Evolutionary conservation across 2,329 filamentous ascomycete species (phyloP).

Genomic region (Basipetospora chlamydospora): DNA sequence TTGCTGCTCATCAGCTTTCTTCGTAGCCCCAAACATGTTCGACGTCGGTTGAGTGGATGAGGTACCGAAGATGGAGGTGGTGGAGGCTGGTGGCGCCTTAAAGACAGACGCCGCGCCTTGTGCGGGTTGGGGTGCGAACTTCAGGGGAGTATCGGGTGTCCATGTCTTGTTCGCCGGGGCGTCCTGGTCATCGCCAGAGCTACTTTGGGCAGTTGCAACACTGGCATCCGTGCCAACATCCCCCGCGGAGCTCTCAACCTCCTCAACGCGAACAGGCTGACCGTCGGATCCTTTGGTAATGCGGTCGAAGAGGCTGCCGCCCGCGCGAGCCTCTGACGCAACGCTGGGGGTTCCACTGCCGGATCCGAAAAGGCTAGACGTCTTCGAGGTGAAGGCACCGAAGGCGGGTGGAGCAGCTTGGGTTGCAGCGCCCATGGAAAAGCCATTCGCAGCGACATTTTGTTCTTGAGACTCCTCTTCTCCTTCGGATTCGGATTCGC

Average conservation of each 20-base stretch:
- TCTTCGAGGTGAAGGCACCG: conserved; percentile 17
- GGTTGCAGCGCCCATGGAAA: conserved; percentile 16
- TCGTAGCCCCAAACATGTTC: conserved; percentile 21
- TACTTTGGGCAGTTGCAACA: no score
- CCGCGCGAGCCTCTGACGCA: conserved; percentile 28
- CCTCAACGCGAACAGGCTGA: conserved; percentile 28
- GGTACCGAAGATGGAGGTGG: conserved; percentile 20
- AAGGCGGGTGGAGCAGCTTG: neutral
- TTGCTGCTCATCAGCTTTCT: no score
- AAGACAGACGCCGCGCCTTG: conserved; percentile 8
- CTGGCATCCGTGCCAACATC: conserved; percentile 13
- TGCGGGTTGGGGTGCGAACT: conserved; percentile 27
- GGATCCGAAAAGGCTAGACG: conserved; percentile 11
- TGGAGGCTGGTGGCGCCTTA: conserved; percentile 13
- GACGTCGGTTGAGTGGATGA: conserved; percentile 19
- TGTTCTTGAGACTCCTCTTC: conserved; percentile 24
- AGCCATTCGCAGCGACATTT: neutral
- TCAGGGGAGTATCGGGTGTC: conserved; percentile 36
- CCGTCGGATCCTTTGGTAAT: conserved; percentile 35
- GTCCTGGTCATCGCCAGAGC: no score
- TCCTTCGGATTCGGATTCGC: conserved; percentile 27
- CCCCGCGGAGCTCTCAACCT: conserved; percentile 15
- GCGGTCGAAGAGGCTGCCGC: conserved; percentile 40
- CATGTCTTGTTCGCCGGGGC: conserved; percentile 28
- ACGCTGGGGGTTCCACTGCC: conserved; percentile 17